Conservation (phyloP, 805 yeast genomes). For the Myxozyma kluyveri region DNA sequence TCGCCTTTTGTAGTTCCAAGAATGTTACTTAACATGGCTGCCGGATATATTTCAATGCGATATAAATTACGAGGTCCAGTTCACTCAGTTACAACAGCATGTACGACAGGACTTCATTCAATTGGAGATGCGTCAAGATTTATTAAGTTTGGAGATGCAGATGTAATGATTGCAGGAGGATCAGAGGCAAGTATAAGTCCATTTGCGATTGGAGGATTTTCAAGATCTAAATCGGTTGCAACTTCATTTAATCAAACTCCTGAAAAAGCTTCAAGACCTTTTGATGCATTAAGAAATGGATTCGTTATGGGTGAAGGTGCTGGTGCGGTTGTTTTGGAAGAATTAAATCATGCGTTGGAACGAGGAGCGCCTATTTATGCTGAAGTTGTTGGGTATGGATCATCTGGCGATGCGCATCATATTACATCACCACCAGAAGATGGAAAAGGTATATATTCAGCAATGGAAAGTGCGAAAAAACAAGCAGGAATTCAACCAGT, state of each 20-base stretch:
- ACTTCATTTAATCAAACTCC: slow-evolving; percentile 64
- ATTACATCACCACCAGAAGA: slow-evolving; percentile 84
- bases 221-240: slow-evolving; percentile 79
- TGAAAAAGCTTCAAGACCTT: slow-evolving; percentile 73
- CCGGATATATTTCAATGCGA: slow-evolving; percentile 81
- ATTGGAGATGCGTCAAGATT: slow-evolving; percentile 90
- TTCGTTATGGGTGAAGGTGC: slow-evolving; percentile 94
- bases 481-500: slow-evolving; percentile 48
- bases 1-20: slow-evolving; percentile 87
- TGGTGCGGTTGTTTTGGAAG: slow-evolving; percentile 76
- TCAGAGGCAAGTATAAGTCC: slow-evolving; percentile 87
- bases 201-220: slow-evolving; percentile 81
- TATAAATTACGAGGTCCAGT: slow-evolving; percentile 79
- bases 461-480: slow-evolving; percentile 73
- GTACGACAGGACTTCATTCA: slow-evolving; percentile 94
- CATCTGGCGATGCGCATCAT: slow-evolving; percentile 88
- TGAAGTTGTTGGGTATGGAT: slow-evolving; percentile 82
- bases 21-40: slow-evolving; percentile 86
- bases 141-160: slow-evolving; percentile 73
- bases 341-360: slow-evolving; percentile 65
- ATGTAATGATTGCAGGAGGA: slow-evolving; percentile 92
- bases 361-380: slow-evolving; percentile 69
- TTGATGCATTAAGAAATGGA: slow-evolving; percentile 74
- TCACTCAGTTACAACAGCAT: slow-evolving; percentile 88
- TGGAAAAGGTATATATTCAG: slow-evolving; percentile 80